These are phyloP conservation scores for Ganoderma boninense DNA, from an alignment of 1,284 basidiomycete genomes.

Conservation along the genomic window DNA sequence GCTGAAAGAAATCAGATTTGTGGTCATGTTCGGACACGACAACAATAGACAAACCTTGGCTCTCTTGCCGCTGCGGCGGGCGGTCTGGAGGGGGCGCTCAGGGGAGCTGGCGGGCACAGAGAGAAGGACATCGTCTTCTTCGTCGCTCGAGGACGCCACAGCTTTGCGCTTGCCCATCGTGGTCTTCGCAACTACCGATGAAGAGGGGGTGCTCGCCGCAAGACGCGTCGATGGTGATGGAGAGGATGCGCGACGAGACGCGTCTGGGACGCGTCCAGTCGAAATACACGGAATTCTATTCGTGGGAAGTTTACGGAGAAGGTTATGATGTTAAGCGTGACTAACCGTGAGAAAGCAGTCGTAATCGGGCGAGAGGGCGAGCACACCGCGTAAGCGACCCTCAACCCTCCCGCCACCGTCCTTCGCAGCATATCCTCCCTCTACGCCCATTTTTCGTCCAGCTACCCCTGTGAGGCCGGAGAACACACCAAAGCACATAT, in stretches of 20 bases:
- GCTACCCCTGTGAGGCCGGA: slow-evolving; percentile 12
- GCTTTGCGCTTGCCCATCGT: slow-evolving; percentile 50
- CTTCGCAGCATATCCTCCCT: slow-evolving; percentile 18
- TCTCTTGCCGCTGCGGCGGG: slow-evolving; percentile 29
- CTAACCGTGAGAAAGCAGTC: slow-evolving; percentile 35
- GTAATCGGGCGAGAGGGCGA: slow-evolving; percentile 21
- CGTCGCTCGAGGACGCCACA: slow-evolving; percentile 38
- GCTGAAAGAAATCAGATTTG: background rate
- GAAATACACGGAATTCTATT: slow-evolving; percentile 9
- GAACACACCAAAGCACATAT: slow-evolving; percentile 36
- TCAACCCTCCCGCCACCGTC: slow-evolving; percentile 29
- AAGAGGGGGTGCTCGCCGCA: slow-evolving; percentile 20
- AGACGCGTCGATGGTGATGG: slow-evolving; percentile 25
- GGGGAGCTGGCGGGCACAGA: slow-evolving; percentile 20
- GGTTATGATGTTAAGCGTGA: slow-evolving; percentile 3
- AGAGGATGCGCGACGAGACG: background rate
- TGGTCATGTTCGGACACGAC: background rate
- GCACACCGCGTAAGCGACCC: slow-evolving; percentile 38
- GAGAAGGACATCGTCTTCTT: slow-evolving; percentile 37
- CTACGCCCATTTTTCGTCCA: slow-evolving; percentile 14
- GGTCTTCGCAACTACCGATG: background rate
- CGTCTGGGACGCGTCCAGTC: background rate
- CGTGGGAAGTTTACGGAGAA: slow-evolving; percentile 26
- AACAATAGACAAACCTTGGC: slow-evolving; percentile 16
- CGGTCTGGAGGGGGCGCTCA: slow-evolving; percentile 29